Conservation (phyloP, 2,329 filamentous ascomycete genomes). For the Talaromyces atroroseus region DNA sequence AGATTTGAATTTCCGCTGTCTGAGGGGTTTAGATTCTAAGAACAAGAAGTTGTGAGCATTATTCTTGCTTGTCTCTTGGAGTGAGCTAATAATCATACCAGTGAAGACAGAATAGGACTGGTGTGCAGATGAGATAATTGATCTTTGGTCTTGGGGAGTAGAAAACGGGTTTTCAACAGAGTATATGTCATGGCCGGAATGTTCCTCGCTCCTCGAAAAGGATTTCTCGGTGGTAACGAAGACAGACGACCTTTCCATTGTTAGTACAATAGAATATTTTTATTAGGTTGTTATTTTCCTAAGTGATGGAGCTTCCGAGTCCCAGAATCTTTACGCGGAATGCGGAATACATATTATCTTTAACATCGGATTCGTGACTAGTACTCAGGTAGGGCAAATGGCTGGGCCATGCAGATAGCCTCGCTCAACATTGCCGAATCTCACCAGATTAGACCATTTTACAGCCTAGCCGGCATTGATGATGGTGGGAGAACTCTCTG, state of each 20-base stretch:
- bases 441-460: background rate
- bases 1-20: constrained; percentile 13
- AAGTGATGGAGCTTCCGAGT: background rate
- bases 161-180: constrained; percentile 9
- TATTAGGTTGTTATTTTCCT: background rate
- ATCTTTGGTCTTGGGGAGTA: constrained; percentile 12
- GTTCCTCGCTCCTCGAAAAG: background rate
- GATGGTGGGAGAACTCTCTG: background rate
- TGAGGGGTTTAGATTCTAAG: constrained; percentile 12
- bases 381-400: background rate
- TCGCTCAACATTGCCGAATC: constrained; percentile 8
- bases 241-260: constrained; percentile 3
- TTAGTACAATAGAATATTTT: background rate
- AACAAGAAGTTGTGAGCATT: background rate
- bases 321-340: background rate
- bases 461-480: background rate
- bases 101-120: constrained; percentile 8
- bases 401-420: background rate
- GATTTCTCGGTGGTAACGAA: constrained; percentile 2
- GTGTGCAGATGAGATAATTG: constrained; percentile 5
- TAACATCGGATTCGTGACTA: background rate
- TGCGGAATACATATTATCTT: background rate
- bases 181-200: background rate
- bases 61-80: background rate
- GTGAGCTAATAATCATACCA: background rate